Conservation (phyloP, 345 rosid genomes). For the Syzygium jambos region DNA sequence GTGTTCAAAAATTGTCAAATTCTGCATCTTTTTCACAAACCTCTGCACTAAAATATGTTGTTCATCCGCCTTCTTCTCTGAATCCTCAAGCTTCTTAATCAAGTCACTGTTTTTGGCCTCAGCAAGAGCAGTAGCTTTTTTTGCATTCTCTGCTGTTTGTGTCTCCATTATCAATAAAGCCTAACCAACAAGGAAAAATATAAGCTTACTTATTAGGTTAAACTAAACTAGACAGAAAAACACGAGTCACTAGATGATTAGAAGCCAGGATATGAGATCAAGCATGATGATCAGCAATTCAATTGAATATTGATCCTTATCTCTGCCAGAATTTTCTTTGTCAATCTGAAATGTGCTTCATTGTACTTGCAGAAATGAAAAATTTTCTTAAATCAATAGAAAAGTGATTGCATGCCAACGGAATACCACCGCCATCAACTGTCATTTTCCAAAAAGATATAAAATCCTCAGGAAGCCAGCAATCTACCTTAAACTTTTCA, state of each 20-base stretch:
- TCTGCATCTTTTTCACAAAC: slow-evolving; percentile 33
- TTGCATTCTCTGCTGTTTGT: slow-evolving; percentile 53
- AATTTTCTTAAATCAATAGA: not conserved
- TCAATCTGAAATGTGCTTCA: not conserved
- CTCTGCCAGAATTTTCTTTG: not conserved
- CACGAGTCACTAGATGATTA: not conserved
- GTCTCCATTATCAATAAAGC: slow-evolving; percentile 44
- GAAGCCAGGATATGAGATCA: not conserved
- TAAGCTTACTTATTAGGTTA: not conserved
- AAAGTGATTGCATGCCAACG: not conserved
- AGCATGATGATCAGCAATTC: not conserved
- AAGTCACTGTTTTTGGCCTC: slow-evolving; percentile 54
- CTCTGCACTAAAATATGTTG: slow-evolving; percentile 81
- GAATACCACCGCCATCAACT: not conserved
- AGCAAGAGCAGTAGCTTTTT: slow-evolving; percentile 31
- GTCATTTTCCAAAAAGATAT: not conserved
- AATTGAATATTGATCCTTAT: not conserved
- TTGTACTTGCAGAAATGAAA: not conserved
- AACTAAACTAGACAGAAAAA: not conserved
- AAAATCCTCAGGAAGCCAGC: not conserved
- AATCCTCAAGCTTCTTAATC: slow-evolving; percentile 56
- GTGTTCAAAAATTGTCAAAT: not conserved
- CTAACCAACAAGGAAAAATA: slow-evolving; percentile 23
- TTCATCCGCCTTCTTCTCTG: slow-evolving; percentile 57
- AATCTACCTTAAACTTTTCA: slow-evolving; percentile 62